Evolutionary conservation across 768 basidiomycete genomes (phyloP).

Genomic region (Lyophyllum decastes): DNA sequence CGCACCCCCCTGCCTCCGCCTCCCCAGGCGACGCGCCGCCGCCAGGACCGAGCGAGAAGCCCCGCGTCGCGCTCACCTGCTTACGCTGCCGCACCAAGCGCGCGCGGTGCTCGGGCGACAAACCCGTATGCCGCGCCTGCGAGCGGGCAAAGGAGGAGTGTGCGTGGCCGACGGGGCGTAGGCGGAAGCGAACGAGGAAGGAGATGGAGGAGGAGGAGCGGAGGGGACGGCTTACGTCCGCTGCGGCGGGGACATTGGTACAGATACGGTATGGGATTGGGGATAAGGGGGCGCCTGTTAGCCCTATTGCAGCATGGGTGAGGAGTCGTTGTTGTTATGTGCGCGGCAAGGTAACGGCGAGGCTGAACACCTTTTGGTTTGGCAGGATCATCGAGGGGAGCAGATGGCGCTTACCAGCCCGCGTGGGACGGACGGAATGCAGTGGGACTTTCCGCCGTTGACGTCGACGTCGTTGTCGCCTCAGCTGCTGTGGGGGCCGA

Average conservation of each 20-base stretch:
- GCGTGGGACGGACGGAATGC: not conserved
- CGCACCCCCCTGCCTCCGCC: no score
- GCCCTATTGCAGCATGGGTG: no score
- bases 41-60: constrained; percentile 10
- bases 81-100: constrained; percentile 17
- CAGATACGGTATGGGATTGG: no score
- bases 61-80: constrained; percentile 18
- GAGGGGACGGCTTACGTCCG: constrained; percentile 3
- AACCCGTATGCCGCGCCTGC: constrained; percentile 15
- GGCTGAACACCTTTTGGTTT: no score
- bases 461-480: not conserved
- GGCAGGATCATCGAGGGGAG: no score
- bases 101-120: constrained; percentile 17
- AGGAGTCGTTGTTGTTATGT: no score
- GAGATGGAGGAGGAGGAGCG: constrained; percentile 18
- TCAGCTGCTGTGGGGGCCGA: constrained; percentile 2
- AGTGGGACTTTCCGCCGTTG: constrained; percentile 11
- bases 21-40: no score
- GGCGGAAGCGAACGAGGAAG: constrained; percentile 14
- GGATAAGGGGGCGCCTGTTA: no score
- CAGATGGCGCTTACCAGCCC: no score
- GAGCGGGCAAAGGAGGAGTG: constrained; percentile 16
- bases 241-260: no score
- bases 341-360: no score
- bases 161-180: constrained; percentile 14